Evolutionary conservation across 2,329 filamentous ascomycete genomes (phyloP), one percentile per base, ranked within the genome.

Genomic region (Geoglossum cookeanum): DNA sequence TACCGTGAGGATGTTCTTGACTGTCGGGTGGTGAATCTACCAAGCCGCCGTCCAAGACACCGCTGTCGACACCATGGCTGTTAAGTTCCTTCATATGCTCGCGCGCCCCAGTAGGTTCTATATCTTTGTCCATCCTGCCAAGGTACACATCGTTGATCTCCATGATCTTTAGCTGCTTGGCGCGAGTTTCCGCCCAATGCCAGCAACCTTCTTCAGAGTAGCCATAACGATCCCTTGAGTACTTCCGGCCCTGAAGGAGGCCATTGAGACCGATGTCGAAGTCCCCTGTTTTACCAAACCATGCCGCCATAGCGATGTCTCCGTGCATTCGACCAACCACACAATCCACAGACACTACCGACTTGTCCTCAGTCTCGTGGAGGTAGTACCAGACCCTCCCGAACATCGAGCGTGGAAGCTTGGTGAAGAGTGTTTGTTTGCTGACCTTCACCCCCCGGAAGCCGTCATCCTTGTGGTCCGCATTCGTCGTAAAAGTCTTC

Each of bases 311-410:
- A 0, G 76, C 75, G 3, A 72, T 68, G 2, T 69, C 69, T 62
- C 80, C 78, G 58, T 73, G 75, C 57, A 76, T 72, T 0, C 79
- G 77, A 0, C 78, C 77, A 0, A 81, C 62, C 3, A 81, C 65
- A 55, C 75, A 71, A 6, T 72, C 69, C 55, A 75, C 75, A 0
- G 78, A 75, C 0, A 80, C 62, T 4, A 71, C 67, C 9, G 74
- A 69, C 2, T 67, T 64, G 44, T 69, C 70, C 1, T 64, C 61
- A 0, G 71, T 66, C 1, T 70, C 66, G 57, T 75, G 71, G 1
- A 77, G 62, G 30, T 69, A 69, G 59, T 78, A 79, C 76, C 77
- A 82, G 0, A 67, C 62, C 1, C 73, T 78, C 2, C 67, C 71
- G 6, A 64, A 60, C 63, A 77, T 69, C 5, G 68, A 67, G 11